Conservation (phyloP, 805 yeast genomes). For the Suhomyces faveliae region DNA sequence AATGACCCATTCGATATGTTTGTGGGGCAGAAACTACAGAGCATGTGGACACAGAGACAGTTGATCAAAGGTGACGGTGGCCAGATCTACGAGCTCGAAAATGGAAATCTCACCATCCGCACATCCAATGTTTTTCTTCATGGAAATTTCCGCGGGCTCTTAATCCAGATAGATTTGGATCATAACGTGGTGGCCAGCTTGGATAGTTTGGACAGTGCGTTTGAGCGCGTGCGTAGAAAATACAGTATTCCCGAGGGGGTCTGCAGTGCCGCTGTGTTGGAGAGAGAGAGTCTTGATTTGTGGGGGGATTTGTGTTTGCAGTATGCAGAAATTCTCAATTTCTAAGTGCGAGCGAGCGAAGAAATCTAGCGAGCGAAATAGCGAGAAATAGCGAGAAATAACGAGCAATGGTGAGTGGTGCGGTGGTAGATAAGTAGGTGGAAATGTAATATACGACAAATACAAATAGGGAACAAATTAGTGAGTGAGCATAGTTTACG, state of each 20-base stretch:
- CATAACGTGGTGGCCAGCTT: neutral
- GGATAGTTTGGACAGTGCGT: constrained; percentile 9
- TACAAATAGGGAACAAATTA: no score
- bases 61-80: constrained; percentile 76
- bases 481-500: no score
- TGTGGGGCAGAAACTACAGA: constrained; percentile 56
- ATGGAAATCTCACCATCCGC: constrained; percentile 53
- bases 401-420: no score
- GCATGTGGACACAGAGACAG: constrained; percentile 70
- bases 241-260: constrained; percentile 42
- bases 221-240: constrained; percentile 27
- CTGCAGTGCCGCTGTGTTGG: constrained; percentile 32
- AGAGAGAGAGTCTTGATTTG: constrained; percentile 23
- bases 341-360: constrained; percentile 19
- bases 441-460: no score
- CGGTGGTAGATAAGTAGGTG: no score
- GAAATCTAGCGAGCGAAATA: no score
- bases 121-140: constrained; percentile 72
- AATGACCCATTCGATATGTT: constrained; percentile 59
- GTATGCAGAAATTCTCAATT: constrained; percentile 40
- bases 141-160: constrained; percentile 69
- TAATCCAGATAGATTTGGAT: constrained; percentile 54
- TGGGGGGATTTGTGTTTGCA: constrained; percentile 43
- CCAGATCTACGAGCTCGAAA: constrained; percentile 54
- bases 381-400: no score